Base-by-base conservation (phyloP, 1,139 yeast genomes). In the Diutina mesorugosa region DNA sequence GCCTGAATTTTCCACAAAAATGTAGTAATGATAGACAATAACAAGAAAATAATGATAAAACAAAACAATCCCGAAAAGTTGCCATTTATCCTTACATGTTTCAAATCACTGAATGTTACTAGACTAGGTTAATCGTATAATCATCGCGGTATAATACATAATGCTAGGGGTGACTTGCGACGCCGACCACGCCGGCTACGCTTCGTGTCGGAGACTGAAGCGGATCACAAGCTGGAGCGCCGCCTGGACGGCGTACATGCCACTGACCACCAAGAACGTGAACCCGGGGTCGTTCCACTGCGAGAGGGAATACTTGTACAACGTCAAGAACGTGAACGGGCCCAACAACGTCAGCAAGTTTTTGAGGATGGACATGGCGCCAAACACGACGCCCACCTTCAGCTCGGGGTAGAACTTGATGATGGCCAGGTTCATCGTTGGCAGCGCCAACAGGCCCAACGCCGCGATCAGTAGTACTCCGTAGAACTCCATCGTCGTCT, bases 341-440 rank as follows among this genome's bases (percentile, higher is more conserved):
- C 45, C 53, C 12, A 50, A 7, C 6, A 50, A 32, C 12, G 53
- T 50, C 45, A 16, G 18, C n/a, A 50, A 16, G n/a, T 16, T 50
- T 14, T 50, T 50, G 26, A 50, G 26, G 8, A 50, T 18, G n/a
- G 53, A 50, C 32, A 50, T 29, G 14, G 45, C 53, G 7, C 53
- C 53, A 50, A 79, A 79, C 57, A 78, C 72, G 62, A 79, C 82
- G 12, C 85, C 85, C 4, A 77, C 71, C 59, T 71, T 72, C 26
- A 73, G 72, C 35, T 73, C 72, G 2, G 74, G 72, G 55, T 74
- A 76, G 62, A 79, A 80, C 64, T 83, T 83, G 58, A 81, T 74
- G 47, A 83, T 64, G 2, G 81, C 63, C 6, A 80, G 72, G 59
- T 78, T 79, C 32, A 82, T 59, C 1, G 80, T 71, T 0, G 88